Conservation (phyloP, 192 early-diverging fungal species). For the Mortierella antarctica region DNA sequence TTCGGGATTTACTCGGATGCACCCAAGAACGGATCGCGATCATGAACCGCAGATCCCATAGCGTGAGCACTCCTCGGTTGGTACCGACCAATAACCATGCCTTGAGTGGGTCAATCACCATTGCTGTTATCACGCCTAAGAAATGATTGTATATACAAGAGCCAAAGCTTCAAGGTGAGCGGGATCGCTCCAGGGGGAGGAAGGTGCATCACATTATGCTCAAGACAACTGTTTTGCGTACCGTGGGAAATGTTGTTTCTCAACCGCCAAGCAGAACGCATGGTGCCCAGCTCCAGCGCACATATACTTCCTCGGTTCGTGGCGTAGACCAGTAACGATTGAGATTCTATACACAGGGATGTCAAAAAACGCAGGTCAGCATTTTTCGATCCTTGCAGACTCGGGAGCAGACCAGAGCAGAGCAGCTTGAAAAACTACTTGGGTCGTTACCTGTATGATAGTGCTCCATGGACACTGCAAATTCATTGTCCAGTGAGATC, state of each 20-base stretch:
- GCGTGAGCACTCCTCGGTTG: constrained; percentile 76
- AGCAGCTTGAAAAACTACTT: no score
- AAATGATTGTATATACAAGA: not conserved
- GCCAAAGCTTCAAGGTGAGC: not conserved
- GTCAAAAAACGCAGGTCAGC: not conserved
- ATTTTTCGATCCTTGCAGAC: not conserved
- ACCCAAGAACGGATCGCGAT: constrained; percentile 77
- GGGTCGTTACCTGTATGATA: constrained; percentile 68
- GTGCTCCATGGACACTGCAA: constrained; percentile 72
- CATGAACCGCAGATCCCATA: constrained; percentile 85
- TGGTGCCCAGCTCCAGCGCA: constrained; percentile 79
- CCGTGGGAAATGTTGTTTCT: constrained; percentile 66
- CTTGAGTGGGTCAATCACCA: constrained; percentile 69
- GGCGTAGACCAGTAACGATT: constrained; percentile 77
- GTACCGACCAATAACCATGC: constrained; percentile 81
- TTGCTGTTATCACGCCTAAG: constrained; percentile 73
- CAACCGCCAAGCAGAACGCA: constrained; percentile 73
- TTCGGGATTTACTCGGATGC: constrained; percentile 74
- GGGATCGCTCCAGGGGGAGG: not conserved
- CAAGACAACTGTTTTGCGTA: constrained; percentile 14
- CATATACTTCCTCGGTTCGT: constrained; percentile 77
- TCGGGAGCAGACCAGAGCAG: no score
- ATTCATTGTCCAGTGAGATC: constrained; percentile 66
- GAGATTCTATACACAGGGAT: constrained; percentile 51
- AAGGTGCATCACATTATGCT: not conserved